These are phyloP conservation scores for Nemophila menziesii DNA, from an alignment of 257 asterid species.

Conservation along the genomic window DNA sequence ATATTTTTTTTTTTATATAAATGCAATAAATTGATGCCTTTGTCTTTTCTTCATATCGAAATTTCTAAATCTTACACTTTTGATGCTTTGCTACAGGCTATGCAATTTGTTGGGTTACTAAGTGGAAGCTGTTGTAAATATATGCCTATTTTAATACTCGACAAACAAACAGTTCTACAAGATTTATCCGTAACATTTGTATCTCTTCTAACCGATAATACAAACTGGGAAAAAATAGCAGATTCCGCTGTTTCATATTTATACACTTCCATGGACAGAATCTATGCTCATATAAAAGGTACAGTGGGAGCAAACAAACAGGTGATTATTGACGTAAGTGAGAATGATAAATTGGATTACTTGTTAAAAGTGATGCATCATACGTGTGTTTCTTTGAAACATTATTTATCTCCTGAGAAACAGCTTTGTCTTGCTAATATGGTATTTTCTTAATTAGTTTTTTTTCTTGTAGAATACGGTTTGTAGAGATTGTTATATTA, in stretches of 20 bases:
- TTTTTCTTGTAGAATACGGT: no score
- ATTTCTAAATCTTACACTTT: not conserved
- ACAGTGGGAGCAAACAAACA: conserved; percentile 15
- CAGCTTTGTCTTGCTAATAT: conserved; percentile 69
- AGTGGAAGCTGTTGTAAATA: conserved; percentile 68
- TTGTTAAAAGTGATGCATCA: conserved; percentile 49
- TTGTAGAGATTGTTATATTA: no score
- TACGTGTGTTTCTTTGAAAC: conserved; percentile 45
- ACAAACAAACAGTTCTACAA: conserved; percentile 42
- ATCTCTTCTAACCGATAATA: conserved; percentile 39
- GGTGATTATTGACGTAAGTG: conserved; percentile 36
- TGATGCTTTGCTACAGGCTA: conserved; percentile 38
- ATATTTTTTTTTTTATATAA: no score
- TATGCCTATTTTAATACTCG: conserved; percentile 55
- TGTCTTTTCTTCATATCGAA: no score
- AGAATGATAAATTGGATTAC: conserved; percentile 31
- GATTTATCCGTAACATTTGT: conserved; percentile 69
- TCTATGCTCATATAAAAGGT: conserved; percentile 39
- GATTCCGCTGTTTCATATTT: conserved; percentile 45
- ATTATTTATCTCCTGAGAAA: conserved; percentile 49
- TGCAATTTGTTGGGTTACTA: conserved; percentile 66
- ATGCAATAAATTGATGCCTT: no score
- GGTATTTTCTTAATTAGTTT: conserved; percentile 19
- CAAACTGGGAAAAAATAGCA: conserved; percentile 40
- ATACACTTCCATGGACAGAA: conserved; percentile 42